Conservation (phyloP, 768 basidiomycete species). For the Austroboletus festivus region DNA sequence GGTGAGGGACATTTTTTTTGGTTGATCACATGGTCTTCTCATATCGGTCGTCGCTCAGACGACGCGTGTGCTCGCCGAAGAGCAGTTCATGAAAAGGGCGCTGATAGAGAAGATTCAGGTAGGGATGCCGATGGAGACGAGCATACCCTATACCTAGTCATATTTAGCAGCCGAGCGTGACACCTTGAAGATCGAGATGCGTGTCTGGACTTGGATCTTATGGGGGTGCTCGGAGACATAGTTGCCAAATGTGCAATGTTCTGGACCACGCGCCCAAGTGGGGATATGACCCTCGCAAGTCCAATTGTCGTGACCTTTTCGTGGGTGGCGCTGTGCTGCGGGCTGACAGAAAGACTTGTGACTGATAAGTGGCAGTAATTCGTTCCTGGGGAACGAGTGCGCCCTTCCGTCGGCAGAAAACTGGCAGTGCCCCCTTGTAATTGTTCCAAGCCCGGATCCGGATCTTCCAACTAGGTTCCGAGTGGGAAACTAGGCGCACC, state of each 20-base stretch:
- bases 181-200: constrained; percentile 25
- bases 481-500: constrained; percentile 16
- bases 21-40: constrained; percentile 12
- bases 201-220: constrained; percentile 21
- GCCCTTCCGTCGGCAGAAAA: constrained; percentile 20
- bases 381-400: constrained; percentile 24
- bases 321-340: constrained; percentile 22
- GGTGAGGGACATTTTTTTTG: constrained; percentile 46
- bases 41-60: constrained; percentile 44
- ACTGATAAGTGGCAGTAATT: constrained; percentile 27
- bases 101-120: constrained; percentile 85
- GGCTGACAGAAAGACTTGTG: constrained; percentile 14
- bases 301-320: constrained; percentile 4
- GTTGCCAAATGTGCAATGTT: constrained; percentile 36
- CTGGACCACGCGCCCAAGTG: constrained; percentile 28
- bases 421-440: constrained; percentile 28
- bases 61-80: constrained; percentile 84
- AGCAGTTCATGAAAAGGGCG: constrained; percentile 96
- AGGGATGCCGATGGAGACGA: constrained; percentile 52
- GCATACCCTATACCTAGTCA: constrained; percentile 39
- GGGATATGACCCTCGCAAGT: constrained; percentile 20
- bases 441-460: constrained; percentile 31
- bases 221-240: constrained; percentile 35
- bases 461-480: constrained; percentile 33
- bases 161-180: constrained; percentile 28